Base-by-base conservation (phyloP, 2,329 filamentous ascomycete species). In the Stachybotrys echinatus region DNA sequence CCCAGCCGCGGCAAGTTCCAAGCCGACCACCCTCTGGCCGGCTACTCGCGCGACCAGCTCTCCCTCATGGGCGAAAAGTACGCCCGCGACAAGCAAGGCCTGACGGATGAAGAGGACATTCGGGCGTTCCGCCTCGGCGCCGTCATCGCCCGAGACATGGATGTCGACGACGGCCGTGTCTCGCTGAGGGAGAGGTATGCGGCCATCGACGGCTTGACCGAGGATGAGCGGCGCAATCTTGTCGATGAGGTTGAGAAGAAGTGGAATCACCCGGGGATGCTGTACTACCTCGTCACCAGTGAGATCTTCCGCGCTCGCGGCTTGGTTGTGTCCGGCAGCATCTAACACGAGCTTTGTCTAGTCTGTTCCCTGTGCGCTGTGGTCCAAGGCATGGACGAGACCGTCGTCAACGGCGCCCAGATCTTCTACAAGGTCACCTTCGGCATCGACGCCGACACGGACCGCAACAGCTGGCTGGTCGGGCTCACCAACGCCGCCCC, bases 351-450 rank as follows among this genome's bases (percentile, higher is more conserved):
- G n/a, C n/a, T n/a, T 23, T 23, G 22, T 21, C 12, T 23, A 52
- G 73, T 85, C 34, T 87, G 83, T 58, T 86, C 82, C n/a, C 73
- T 81, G 19, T 85, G 79, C 12, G 83, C 83, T 19, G 80, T 82
- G 12, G 83, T 86, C 1, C 83, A 85, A 56, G 83, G 83, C 55
- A 83, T 84, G 78, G 81, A 85, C 58, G 79, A 85, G 61, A 83
- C 81, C 0, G 82, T 83, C 3, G 80, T 84, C 45, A 84, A 84
- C 52, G 82, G 82, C 37, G 82, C 81, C 3, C 82, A 85, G 54
- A 73, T 83, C 37, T 68, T 61, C 12, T 66, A 67, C 42, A 67
- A 65, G 8, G 8, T 47, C 0, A 61, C 64, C 5, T 68, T 69
- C 14, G 17, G 53, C 0, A 64, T 68, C 52, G 44, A 68, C 18